Evolutionary conservation across 148 eudicot species (phyloP).

Genomic region (Spergularia bocconei): DNA sequence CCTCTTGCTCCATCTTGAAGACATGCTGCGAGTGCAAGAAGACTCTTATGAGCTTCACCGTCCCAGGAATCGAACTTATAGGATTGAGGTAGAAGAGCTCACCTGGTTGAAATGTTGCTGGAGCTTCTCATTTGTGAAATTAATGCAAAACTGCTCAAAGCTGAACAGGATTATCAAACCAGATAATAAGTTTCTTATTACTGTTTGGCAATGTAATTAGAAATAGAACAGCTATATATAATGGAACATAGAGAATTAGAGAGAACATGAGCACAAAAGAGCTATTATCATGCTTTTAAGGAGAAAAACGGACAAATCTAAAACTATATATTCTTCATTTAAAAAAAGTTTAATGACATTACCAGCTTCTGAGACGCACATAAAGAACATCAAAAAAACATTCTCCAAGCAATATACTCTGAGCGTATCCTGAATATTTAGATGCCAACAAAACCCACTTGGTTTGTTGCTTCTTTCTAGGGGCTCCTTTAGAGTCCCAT

Average conservation of each 20-base stretch:
- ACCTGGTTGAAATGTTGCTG: slow-evolving; percentile 99
- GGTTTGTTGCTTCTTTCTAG: no score
- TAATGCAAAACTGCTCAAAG: slow-evolving; percentile 98
- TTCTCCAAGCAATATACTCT: not conserved
- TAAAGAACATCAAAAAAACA: not conserved
- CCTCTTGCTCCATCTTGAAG: slow-evolving; percentile 99
- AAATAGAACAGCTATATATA: not conserved
- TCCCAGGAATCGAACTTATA: not conserved
- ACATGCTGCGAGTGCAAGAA: slow-evolving; percentile 61
- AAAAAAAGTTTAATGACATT: not conserved
- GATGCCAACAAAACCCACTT: no score
- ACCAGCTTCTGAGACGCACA: not conserved
- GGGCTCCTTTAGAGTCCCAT: no score
- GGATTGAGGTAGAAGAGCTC: slow-evolving; percentile 21
- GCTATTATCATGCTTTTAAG: not conserved
- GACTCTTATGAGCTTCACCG: not conserved
- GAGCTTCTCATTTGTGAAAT: slow-evolving; percentile 95
- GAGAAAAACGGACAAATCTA: not conserved
- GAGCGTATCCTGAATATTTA: no score
- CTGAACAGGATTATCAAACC: slow-evolving; percentile 43
- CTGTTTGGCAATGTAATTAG: not conserved
- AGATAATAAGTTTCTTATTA: slow-evolving; percentile 21
- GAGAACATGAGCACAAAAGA: slow-evolving; percentile 2
- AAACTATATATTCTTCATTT: not conserved
- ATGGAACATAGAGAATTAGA: not conserved